phyloP scores from a whole-genome alignment of 169 alveolate genomes.

The Plasmodium billcollinsi region DNA sequence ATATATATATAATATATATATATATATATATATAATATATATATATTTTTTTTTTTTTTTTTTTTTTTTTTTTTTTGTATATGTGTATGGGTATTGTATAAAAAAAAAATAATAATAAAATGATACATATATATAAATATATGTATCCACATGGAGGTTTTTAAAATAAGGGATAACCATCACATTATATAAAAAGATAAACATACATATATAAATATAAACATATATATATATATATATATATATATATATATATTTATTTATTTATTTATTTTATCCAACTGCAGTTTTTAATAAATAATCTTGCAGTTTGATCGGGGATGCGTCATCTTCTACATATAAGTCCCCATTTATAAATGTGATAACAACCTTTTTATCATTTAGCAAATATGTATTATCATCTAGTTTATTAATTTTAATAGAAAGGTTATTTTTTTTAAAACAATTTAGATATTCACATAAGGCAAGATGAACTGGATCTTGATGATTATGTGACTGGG shows the following conservation, averaged over 20 bases:
- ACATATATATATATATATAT: not conserved
- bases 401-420: conserved; percentile 24
- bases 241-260: not conserved
- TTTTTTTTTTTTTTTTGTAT: too few relatives aligned
- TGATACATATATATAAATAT: too few relatives aligned
- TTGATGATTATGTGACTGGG: not conserved
- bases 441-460: conserved; percentile 27
- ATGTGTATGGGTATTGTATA: too few relatives aligned
- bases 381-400: conserved; percentile 34
- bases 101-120: too few relatives aligned
- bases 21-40: too few relatives aligned
- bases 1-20: too few relatives aligned
- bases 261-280: not conserved
- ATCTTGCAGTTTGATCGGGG: conserved; percentile 40
- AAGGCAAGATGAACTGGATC: conserved; percentile 50
- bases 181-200: not conserved
- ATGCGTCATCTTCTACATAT: conserved; percentile 31
- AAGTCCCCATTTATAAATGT: conserved; percentile 60
- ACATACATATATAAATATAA: not conserved
- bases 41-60: too few relatives aligned
- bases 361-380: conserved; percentile 38
- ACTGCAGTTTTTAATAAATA: conserved; percentile 2
- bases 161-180: not conserved
- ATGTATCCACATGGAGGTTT: too few relatives aligned
- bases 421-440: conserved; percentile 19